These are phyloP conservation scores for Tricholoma matsutake DNA, from an alignment of 768 basidiomycete genomes.

Conservation along the genomic window DNA sequence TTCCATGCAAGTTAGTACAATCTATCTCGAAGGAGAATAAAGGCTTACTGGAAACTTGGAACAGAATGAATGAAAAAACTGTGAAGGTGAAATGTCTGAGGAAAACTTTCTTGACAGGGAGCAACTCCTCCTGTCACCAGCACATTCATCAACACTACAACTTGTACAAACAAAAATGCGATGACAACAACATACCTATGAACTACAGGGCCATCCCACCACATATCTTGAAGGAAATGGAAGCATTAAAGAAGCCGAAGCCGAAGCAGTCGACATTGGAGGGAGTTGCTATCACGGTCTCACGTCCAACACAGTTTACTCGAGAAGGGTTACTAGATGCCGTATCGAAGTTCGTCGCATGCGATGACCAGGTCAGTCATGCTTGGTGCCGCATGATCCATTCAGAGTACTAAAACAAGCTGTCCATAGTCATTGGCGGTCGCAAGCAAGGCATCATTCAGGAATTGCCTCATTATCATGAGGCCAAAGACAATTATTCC, in stretches of 20 bases:
- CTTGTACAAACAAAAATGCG: background rate
- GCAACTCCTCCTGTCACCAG: background rate
- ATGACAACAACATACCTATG: background rate
- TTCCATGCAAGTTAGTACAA: too few relatives aligned
- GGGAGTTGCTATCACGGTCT: too few relatives aligned
- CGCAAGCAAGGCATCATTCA: background rate
- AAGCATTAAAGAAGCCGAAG: too few relatives aligned
- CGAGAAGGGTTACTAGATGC: too few relatives aligned
- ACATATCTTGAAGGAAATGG: too few relatives aligned
- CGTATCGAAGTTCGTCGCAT: too few relatives aligned
- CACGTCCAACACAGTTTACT: too few relatives aligned
- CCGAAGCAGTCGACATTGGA: too few relatives aligned
- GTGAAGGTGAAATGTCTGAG: background rate
- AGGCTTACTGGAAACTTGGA: too few relatives aligned
- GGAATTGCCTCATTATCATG: slow-evolving; percentile 7
- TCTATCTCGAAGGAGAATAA: too few relatives aligned
- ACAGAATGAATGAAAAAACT: too few relatives aligned
- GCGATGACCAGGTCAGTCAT: slow-evolving; percentile 13
- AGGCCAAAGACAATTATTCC: slow-evolving; percentile 1
- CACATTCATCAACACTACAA: background rate
- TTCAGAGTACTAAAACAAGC: background rate
- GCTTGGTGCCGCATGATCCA: background rate
- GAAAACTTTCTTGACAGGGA: slow-evolving; percentile 5
- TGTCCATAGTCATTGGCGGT: slow-evolving; percentile 1
- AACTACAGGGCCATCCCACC: background rate